Base-by-base conservation (phyloP, 2,329 filamentous ascomycete species). In the Paecilomyces niveus region DNA sequence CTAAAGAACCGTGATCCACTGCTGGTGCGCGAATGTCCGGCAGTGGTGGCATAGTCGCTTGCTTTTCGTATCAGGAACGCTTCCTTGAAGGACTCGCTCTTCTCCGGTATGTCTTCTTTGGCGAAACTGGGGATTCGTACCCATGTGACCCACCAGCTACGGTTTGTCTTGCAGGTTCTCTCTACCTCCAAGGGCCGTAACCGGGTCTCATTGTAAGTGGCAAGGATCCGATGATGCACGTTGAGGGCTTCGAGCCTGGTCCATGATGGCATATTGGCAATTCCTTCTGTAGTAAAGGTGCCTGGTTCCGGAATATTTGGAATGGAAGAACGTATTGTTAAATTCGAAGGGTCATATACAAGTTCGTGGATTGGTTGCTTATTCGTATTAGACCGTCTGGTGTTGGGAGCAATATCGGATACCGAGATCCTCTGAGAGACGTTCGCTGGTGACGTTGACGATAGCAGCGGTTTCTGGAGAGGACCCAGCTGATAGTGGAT, bases 141-240 rank as follows among this genome's bases (percentile, higher is more conserved):
- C 85, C 85, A 88, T 22, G 86, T 81, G 1, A 88, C 78, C 85
- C 85, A 88, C 85, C 85, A 88, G 6, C 83, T 83, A n/a, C 85
- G 79, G 51, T 73, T 80, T 0, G 85, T 87, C 70, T 87, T 87
- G 69, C 81, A 82, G 0, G 82, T 86, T 32, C 83, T 77, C 65
- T 88, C 85, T 6, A 83, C 74, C 61, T 87, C 83, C 8, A 73
- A 68, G 1, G 69, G 62, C 1, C 71, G 72, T 22, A 71, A 71
- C 2, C 80, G 76, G 1, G 83, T 85, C 58, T 78, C 77, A n/a
- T 71, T 68, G 55, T 85, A 76, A 0, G 82, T 85, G 58, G 80
- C 80, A 26, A 88, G 71, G 49, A 87, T 80, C 57, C 84, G 82
- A 8, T 79, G 79, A 67, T 88, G 84, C 5, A 86, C 82, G 64